Evolutionary conservation across 306 rosid species (phyloP), one percentile per base, ranked within the genome.

Genomic region (Citrullus mucosospermus): DNA sequence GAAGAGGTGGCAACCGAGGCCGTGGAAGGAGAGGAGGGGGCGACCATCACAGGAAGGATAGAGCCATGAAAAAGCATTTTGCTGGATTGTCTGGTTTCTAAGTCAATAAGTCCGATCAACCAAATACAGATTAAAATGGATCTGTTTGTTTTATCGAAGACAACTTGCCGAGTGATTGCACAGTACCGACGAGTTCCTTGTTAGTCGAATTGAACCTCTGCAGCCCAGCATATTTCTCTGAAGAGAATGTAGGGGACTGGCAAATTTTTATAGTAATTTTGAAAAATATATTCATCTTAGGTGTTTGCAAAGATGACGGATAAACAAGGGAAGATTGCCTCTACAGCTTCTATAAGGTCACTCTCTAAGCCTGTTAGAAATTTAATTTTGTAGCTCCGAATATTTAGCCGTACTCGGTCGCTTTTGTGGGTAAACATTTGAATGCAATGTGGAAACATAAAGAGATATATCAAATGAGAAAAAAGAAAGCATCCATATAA

Each of bases 51-150:
- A 80, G 90, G 79, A 94, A 94, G 91, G 98, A 94, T 86, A 86
- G 85, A 57, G 93, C 98, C 81, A 87, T 85, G 94, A 91, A 84
- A 60, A 94, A 92, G 78, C 97, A 92, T 87, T 92, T 94, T 84
- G 83, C 98, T 81, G 91, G 98, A 57, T 8, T 94, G 75, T 48
- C 92, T 69, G 98, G 98, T 80, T 77, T 11, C 74, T 77, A 59
- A 60, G 34, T 75, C 22, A 44, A 17, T 50, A 8, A 9, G 5
- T 74, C 22, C 14, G 43, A 72, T 25, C 60, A 4, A 13, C 76
- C 7, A 9, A 39, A 39, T 67, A 9, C 74, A 66, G 16, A 17
- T 38, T 38, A 8, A 65, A 17, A 15, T 65, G 48, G 22, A 17
- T 17, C 46, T 3, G 6, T 34, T 65, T 6, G 43, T 65, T 65